Evolutionary conservation across 352 stramenopile species (phyloP).

Genomic region (Pythium pectinolyticum): DNA sequence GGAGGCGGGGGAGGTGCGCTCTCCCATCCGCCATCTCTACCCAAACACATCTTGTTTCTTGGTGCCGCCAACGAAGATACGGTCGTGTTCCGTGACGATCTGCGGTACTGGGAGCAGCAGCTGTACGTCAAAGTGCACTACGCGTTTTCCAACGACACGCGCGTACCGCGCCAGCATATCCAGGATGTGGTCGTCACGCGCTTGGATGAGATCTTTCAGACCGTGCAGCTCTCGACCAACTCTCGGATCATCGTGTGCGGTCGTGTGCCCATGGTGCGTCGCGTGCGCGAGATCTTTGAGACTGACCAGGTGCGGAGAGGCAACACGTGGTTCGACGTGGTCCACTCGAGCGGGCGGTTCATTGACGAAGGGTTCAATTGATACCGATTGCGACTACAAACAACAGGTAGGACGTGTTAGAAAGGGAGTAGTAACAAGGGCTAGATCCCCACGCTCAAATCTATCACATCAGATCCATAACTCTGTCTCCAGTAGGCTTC

Average conservation of each 20-base stretch:
- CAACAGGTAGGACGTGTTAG: too few species aligned
- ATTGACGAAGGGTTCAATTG: conserved; percentile 20
- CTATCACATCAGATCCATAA: too few species aligned
- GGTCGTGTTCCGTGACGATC: conserved; percentile 38
- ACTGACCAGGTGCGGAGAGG: conserved; percentile 21
- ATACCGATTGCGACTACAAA: neutral
- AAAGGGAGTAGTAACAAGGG: too few species aligned
- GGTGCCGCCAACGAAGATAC: conserved; percentile 31
- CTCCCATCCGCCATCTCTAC: neutral
- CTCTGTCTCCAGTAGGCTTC: too few species aligned
- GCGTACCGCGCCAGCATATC: conserved; percentile 20
- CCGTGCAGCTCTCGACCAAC: conserved; percentile 16
- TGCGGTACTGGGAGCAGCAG: conserved; percentile 32
- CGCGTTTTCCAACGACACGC: conserved; percentile 26
- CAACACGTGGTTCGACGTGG: conserved; percentile 21
- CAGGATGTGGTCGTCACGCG: conserved; percentile 29
- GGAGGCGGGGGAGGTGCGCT: neutral
- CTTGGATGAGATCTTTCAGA: conserved; percentile 27
- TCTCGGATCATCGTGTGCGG: conserved; percentile 34
- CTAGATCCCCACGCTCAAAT: too few species aligned
- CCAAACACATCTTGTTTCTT: conserved; percentile 39
- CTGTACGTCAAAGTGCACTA: conserved; percentile 34
- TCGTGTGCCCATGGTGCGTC: conserved; percentile 22
- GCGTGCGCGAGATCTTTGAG: conserved; percentile 27
- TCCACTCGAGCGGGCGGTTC: conserved; percentile 18